These are phyloP conservation scores for Hypoxylon fragiforme DNA, from an alignment of 495 filamentous ascomycete species.

Conservation along the genomic window DNA sequence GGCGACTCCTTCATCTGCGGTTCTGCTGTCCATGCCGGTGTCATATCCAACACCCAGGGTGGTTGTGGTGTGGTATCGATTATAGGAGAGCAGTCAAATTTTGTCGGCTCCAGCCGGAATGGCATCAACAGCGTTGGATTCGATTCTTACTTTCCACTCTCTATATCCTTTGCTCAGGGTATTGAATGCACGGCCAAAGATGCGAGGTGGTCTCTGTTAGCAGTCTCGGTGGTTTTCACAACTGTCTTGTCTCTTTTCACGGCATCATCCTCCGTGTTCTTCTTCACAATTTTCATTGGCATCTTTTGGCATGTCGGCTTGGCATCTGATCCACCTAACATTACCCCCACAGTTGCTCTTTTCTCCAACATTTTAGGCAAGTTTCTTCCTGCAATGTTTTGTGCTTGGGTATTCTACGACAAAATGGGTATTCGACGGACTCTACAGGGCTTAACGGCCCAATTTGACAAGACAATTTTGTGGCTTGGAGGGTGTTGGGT, in stretches of 20 bases:
- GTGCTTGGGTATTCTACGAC: slow-evolving; percentile 72
- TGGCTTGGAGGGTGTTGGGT: slow-evolving; percentile 78
- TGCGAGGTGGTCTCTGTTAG: slow-evolving; percentile 72
- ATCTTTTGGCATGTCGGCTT: slow-evolving; percentile 79
- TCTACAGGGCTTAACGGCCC: slow-evolving; percentile 62
- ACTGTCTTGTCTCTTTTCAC: slow-evolving; percentile 68
- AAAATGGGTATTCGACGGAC: slow-evolving; percentile 60
- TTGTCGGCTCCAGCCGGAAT: slow-evolving; percentile 58
- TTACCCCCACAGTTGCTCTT: slow-evolving; percentile 54
- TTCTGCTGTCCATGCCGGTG: slow-evolving; percentile 76
- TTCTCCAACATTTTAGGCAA: slow-evolving; percentile 72
- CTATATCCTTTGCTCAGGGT: slow-evolving; percentile 63
- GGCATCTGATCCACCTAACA: slow-evolving; percentile 72
- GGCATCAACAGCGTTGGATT: slow-evolving; percentile 71
- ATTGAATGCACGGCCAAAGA: slow-evolving; percentile 63
- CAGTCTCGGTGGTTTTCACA: slow-evolving; percentile 71
- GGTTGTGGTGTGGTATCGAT: slow-evolving; percentile 76
- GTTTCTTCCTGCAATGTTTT: slow-evolving; percentile 76
- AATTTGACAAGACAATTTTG: slow-evolving; percentile 71
- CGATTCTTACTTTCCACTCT: slow-evolving; percentile 75
- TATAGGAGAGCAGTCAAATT: slow-evolving; percentile 68
- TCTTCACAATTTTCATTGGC: slow-evolving; percentile 70
- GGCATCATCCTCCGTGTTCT: slow-evolving; percentile 68
- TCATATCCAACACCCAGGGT: slow-evolving; percentile 67
- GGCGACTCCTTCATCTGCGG: slow-evolving; percentile 84